Percentiles rank a stretch among this genome's conserved stretches.
Evolutionary conservation across 768 basidiomycete genomes (phyloP).

Genomic region (Paxillus rubicundulus): DNA sequence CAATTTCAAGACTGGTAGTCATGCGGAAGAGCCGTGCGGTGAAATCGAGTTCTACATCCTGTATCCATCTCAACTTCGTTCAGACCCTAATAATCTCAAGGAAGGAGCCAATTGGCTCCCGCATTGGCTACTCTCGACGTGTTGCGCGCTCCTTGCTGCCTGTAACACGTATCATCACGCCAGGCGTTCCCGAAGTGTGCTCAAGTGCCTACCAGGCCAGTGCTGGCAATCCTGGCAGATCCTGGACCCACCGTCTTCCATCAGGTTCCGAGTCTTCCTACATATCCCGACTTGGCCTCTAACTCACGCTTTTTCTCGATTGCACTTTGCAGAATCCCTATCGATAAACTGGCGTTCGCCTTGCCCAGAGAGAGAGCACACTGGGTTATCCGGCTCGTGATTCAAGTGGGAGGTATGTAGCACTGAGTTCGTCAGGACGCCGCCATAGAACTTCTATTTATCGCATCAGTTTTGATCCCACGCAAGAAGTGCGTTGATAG

Average conservation of each 20-base stretch:
- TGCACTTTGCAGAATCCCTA: background rate
- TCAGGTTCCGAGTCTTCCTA: background rate
- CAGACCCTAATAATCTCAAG: too few relatives aligned
- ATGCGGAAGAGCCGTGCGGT: too few relatives aligned
- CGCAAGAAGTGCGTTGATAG: conserved; percentile 5
- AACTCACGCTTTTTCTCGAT: background rate
- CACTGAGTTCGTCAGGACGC: background rate
- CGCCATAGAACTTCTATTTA: conserved; percentile 1
- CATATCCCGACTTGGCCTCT: background rate
- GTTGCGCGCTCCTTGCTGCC: too few relatives aligned
- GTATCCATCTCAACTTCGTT: too few relatives aligned
- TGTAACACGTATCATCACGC: too few relatives aligned
- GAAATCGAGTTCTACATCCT: too few relatives aligned
- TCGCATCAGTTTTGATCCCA: conserved; percentile 10
- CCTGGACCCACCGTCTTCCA: background rate
- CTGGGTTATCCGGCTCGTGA: background rate
- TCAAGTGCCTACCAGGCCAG: background rate
- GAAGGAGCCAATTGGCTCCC: too few relatives aligned
- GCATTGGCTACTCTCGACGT: too few relatives aligned
- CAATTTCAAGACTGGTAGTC: too few relatives aligned
- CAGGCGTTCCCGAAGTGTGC: background rate
- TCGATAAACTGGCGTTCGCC: background rate
- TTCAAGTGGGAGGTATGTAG: too few relatives aligned
- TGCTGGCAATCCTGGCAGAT: background rate
- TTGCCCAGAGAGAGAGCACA: background rate